Percentiles rank a stretch among this genome's conserved stretches.
Conservation (phyloP, 106 monocot genomes). For the Agapanthus africanus region DNA sequence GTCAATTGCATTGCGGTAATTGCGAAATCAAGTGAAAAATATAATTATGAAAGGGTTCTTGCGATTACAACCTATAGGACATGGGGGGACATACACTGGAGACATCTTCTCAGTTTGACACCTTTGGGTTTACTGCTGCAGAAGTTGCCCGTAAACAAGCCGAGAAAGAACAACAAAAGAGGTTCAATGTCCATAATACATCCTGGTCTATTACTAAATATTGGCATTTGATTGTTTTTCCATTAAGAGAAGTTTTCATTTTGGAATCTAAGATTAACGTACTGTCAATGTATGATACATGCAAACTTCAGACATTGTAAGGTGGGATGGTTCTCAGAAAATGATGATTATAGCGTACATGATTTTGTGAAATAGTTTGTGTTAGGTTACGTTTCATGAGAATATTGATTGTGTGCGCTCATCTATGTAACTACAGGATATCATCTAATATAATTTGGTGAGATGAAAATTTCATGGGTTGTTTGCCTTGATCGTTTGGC, state of each 20-base stretch:
- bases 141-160: slow-evolving; percentile 84
- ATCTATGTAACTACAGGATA: too few relatives aligned
- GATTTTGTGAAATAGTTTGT: too few relatives aligned
- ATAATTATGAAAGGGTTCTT: background rate
- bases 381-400: too few relatives aligned
- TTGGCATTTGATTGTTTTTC: slow-evolving; percentile 1
- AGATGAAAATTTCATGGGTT: too few relatives aligned
- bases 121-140: slow-evolving; percentile 92
- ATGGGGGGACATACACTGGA: slow-evolving; percentile 64
- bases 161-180: slow-evolving; percentile 71
- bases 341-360: background rate
- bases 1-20: too few relatives aligned
- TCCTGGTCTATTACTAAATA: background rate
- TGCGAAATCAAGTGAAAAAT: background rate
- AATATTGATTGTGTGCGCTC: too few relatives aligned
- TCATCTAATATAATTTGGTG: too few relatives aligned
- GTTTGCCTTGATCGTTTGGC: too few relatives aligned
- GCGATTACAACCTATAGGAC: slow-evolving; percentile 31
- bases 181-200: too few relatives aligned
- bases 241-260: background rate
- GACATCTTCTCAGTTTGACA: slow-evolving; percentile 88
- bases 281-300: background rate
- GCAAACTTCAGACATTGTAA: background rate
- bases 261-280: background rate
- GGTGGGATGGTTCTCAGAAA: background rate